phyloP scores from a whole-genome alignment of 495 filamentous ascomycete species.

The Penicillium roqueforti region DNA sequence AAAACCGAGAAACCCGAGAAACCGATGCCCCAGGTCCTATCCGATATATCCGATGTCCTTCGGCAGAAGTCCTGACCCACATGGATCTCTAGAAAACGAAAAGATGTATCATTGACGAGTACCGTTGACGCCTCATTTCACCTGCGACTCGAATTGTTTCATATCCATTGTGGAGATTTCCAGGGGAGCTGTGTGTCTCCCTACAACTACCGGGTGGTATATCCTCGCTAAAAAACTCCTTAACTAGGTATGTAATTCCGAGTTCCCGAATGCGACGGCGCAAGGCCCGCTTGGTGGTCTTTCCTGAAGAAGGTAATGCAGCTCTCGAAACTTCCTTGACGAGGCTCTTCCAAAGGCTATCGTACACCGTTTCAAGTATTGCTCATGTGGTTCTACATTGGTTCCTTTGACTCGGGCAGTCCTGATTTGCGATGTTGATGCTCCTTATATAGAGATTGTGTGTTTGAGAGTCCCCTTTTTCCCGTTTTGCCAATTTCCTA shows the following conservation, averaged over 20 bases:
- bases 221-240: background rate
- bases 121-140: conserved; percentile 5
- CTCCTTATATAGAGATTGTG: too few species aligned
- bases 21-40: too few species aligned
- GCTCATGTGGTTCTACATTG: conserved; percentile 9
- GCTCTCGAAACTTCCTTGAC: background rate
- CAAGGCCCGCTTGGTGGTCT: conserved; percentile 24
- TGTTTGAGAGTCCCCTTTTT: too few species aligned
- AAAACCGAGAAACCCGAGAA: too few species aligned
- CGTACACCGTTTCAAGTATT: background rate
- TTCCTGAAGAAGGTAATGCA: conserved; percentile 8
- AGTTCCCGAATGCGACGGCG: conserved; percentile 1
- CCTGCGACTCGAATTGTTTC: conserved; percentile 26
- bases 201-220: conserved; percentile 8
- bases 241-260: background rate
- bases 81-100: background rate
- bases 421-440: too few species aligned
- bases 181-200: background rate
- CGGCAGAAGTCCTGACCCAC: background rate
- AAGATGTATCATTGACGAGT: too few species aligned
- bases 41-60: background rate
- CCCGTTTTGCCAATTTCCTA: too few species aligned
- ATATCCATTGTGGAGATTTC: conserved; percentile 20
- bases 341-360: conserved; percentile 14
- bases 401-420: background rate